Conservation (phyloP, 2,329 filamentous ascomycete species). For the Colletotrichum costaricense region DNA sequence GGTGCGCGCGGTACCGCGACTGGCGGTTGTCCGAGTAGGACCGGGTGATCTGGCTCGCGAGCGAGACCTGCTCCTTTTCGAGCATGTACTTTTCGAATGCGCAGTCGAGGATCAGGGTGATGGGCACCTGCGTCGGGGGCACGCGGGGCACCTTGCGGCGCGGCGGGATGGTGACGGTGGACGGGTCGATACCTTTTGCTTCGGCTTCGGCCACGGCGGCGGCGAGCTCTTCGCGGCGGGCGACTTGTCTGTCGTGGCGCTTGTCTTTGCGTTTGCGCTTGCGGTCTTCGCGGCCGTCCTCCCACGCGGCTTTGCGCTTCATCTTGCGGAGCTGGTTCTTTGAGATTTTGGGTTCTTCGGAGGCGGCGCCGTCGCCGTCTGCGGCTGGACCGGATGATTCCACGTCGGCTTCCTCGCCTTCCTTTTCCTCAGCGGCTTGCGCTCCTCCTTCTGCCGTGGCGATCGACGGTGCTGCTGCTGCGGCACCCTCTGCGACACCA, state of each 20-base stretch:
- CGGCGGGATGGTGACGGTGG: constrained; percentile 38
- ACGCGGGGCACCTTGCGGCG: constrained; percentile 46
- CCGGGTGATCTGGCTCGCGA: constrained; percentile 85
- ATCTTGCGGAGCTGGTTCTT: constrained; percentile 90
- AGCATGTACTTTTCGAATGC: constrained; percentile 92
- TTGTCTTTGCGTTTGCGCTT: constrained; percentile 66
- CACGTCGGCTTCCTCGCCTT: neutral
- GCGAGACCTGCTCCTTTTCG: constrained; percentile 85
- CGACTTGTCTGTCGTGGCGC: constrained; percentile 57
- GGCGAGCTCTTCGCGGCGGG: constrained; percentile 62
- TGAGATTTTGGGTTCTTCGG: constrained; percentile 62
- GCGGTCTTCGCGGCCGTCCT: constrained; percentile 73
- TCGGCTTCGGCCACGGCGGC: constrained; percentile 59
- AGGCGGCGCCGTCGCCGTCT: neutral
- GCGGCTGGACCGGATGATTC: neutral
- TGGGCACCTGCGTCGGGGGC: constrained; percentile 69
- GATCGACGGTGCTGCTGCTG: neutral
- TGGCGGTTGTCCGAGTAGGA: constrained; percentile 89
- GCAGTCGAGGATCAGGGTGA: constrained; percentile 90
- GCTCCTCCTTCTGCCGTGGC: neutral
- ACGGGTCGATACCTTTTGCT: constrained; percentile 55
- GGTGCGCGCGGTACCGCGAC: constrained; percentile 73
- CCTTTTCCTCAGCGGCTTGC: constrained; percentile 15
- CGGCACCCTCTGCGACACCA: neutral
- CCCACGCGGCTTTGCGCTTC: constrained; percentile 78